Conservation (phyloP, 768 basidiomycete species). For the Kwoniella dejecticola region DNA sequence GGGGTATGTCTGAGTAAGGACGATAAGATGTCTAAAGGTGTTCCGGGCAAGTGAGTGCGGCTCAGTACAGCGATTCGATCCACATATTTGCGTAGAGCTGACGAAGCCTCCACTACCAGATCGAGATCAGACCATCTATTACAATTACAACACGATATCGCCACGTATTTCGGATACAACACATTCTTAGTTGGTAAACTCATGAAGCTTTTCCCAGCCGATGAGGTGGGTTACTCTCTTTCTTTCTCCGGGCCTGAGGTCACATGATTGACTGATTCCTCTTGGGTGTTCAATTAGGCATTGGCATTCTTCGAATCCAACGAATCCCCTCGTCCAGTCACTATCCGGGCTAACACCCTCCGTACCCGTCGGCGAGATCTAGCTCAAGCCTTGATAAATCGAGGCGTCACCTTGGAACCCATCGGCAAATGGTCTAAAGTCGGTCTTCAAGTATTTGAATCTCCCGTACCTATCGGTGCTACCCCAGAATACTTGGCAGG, state of each 20-base stretch:
- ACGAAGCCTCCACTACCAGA: constrained; percentile 58
- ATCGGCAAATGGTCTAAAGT: constrained; percentile 99
- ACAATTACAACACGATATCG: constrained; percentile 85
- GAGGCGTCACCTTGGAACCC: constrained; percentile 95
- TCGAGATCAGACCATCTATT: constrained; percentile 85
- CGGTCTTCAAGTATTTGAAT: constrained; percentile 97
- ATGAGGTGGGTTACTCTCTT: constrained; percentile 66
- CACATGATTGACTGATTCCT: too few relatives aligned
- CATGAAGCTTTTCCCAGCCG: constrained; percentile 86
- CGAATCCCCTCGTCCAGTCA: constrained; percentile 91
- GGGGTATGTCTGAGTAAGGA: constrained; percentile 51
- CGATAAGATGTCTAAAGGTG: constrained; percentile 50
- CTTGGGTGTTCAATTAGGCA: too few relatives aligned
- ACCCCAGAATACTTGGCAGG: constrained; percentile 99
- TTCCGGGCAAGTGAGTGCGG: constrained; percentile 52
- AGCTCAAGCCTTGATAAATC: constrained; percentile 87
- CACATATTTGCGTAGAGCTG: constrained; percentile 3
- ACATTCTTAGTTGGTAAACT: constrained; percentile 91
- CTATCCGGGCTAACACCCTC: constrained; percentile 95
- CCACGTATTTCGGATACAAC: constrained; percentile 97
- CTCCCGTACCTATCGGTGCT: constrained; percentile 91
- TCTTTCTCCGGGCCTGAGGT: too few relatives aligned
- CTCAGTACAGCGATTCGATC: background rate
- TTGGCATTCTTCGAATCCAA: constrained; percentile 99
- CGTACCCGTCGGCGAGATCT: constrained; percentile 90